Evolutionary conservation across 192 early-diverging fungal genomes (phyloP), one percentile per base, ranked within the genome.

Genomic region (Chytriomyces sp.): DNA sequence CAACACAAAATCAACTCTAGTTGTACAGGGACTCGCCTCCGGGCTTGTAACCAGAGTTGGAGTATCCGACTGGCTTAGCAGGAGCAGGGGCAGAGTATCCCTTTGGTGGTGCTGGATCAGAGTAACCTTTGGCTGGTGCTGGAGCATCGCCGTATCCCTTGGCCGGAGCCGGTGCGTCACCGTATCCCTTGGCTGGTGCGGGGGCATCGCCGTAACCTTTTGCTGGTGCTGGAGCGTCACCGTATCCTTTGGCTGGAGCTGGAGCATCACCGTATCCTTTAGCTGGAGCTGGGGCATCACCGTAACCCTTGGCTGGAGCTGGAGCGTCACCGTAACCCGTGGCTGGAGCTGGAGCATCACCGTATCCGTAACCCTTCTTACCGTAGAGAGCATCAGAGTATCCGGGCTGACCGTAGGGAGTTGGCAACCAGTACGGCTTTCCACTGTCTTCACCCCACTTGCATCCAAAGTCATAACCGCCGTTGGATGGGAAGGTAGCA

Each of bases 381-480:
- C 53, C 53, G 20, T 57, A 57, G 35, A 35, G 35, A 35, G 35
- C 35, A 35, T 35, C 35, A 35, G 35, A 35, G 35, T 35, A 35
- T 35, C 35, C 35, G 35, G 35, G 35, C 35, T 35, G 35, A n/a
- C 53, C 53, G 20, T 57, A 57, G 16, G 16, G 16, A 57, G 16
- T 20, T 20, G 13, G 13, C 13, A 20, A 13, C 16, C 16, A 20
- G 53, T 57, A 20, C 13, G 13, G 5, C 20, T 57, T 20, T n/a
- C 13, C 24, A 44, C 62, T 60, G n/a, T 73, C 43, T 24, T 73
- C 71, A 35, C 35, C 35, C 35, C 35, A 35, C 35, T 35, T 35
- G 45, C 71, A 73, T 62, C 71, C 71, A 49, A 73, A 73, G 61
- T 73, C 45, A 48, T 73, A 73, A 13, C 16, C 26, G 50, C 20